Evolutionary conservation across 768 basidiomycete genomes (phyloP).

Genomic region (Termitomyces sp.): DNA sequence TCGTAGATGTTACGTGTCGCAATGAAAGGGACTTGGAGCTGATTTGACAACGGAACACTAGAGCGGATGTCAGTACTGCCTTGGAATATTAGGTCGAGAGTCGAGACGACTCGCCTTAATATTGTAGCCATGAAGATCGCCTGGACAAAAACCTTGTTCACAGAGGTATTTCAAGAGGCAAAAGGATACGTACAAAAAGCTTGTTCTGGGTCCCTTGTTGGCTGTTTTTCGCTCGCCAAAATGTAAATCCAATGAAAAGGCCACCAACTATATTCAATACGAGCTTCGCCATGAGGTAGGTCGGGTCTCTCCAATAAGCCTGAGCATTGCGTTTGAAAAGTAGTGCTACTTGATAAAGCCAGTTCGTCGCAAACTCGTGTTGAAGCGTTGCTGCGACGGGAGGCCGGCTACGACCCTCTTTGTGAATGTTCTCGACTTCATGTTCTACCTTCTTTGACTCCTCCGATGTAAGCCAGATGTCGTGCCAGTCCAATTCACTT

Average conservation of each 20-base stretch:
- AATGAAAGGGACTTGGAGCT: conserved; percentile 59
- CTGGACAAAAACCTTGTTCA: conserved; percentile 18
- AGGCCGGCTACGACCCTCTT: conserved; percentile 37
- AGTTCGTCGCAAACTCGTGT: conserved; percentile 47
- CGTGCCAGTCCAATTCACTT: conserved; percentile 48
- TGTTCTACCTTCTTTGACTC: conserved; percentile 31
- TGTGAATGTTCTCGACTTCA: conserved; percentile 42
- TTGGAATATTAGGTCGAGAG: background rate
- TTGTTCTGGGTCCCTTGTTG: conserved; percentile 61
- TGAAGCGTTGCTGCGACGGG: conserved; percentile 29
- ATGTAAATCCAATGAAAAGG: conserved; percentile 58
- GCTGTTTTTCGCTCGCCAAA: conserved; percentile 48
- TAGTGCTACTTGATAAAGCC: conserved; percentile 40
- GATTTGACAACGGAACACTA: conserved; percentile 51
- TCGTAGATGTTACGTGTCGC: conserved; percentile 56
- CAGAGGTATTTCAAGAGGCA: conserved; percentile 4
- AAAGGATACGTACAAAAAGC: conserved; percentile 43
- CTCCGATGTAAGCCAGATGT: conserved; percentile 48
- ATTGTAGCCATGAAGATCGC: conserved; percentile 54
- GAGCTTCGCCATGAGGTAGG: conserved; percentile 56
- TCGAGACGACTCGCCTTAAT: conserved; percentile 18
- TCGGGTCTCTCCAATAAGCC: conserved; percentile 52
- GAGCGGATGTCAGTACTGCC: background rate
- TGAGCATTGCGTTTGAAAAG: conserved; percentile 38
- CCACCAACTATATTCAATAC: conserved; percentile 47